Evolutionary conservation across 169 alveolate genomes (phyloP).

Genomic region (Plasmodium gallinaceum): DNA sequence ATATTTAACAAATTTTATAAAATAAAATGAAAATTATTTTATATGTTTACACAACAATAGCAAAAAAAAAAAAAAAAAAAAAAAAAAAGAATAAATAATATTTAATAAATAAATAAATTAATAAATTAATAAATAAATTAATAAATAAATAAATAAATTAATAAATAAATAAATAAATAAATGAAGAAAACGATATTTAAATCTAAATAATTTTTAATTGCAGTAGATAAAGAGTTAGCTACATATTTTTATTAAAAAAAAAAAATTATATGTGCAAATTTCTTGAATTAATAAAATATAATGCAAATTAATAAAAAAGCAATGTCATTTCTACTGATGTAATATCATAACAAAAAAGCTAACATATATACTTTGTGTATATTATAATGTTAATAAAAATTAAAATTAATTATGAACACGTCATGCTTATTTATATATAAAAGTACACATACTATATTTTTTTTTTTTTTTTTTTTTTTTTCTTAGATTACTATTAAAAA

Average conservation of each 20-base stretch:
- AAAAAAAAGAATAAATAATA: slow-evolving; percentile 18
- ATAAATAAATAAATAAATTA: slow-evolving; percentile 7
- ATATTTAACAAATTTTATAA: slow-evolving; percentile 38
- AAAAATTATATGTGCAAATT: not conserved
- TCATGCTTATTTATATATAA: slow-evolving; percentile 13
- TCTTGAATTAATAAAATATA: not conserved
- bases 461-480: slow-evolving; percentile 21
- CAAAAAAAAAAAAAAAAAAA: slow-evolving; percentile 24
- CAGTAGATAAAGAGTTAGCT: not conserved
- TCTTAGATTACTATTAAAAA: not conserved
- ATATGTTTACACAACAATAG: slow-evolving; percentile 22
- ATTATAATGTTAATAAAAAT: slow-evolving; percentile 3
- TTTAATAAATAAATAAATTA: not conserved
- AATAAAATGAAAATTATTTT: slow-evolving; percentile 34
- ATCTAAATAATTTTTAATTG: slow-evolving; percentile 10
- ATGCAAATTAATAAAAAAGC: not conserved
- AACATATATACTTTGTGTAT: not conserved
- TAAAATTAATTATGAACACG: slow-evolving; percentile 27
- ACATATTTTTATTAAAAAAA: slow-evolving; percentile 31
- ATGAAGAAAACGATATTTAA: slow-evolving; percentile 14
- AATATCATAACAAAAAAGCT: no score
- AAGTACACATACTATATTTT: slow-evolving; percentile 6
- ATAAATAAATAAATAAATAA: not conserved
- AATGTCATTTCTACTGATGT: not conserved
- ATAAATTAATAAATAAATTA: not conserved